These are phyloP conservation scores for Agastache rugosa DNA, from an alignment of 257 asterid genomes.

Conservation along the genomic window DNA sequence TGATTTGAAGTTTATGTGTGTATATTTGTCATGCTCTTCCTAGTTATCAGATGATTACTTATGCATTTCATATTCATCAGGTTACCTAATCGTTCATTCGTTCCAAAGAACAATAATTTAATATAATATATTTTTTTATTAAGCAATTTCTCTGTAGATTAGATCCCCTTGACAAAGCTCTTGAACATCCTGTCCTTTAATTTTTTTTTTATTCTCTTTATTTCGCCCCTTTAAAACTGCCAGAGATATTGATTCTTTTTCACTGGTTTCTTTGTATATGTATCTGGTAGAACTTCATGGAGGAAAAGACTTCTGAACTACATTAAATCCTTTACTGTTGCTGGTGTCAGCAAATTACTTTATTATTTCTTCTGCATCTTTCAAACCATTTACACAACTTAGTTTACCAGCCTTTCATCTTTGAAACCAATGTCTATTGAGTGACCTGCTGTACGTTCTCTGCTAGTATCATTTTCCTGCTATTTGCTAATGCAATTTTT, in stretches of 20 bases:
- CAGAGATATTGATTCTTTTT: neutral
- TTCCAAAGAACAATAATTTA: neutral
- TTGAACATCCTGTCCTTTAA: neutral
- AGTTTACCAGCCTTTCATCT: neutral
- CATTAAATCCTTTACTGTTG: too few relatives aligned
- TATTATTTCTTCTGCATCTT: too few relatives aligned
- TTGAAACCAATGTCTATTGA: neutral
- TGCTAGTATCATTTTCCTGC: neutral
- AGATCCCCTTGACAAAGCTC: too few relatives aligned
- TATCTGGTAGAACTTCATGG: constrained; percentile 15
- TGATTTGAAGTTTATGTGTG: constrained; percentile 3
- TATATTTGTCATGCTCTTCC: neutral
- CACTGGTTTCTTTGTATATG: neutral
- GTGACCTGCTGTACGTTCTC: constrained; percentile 19
- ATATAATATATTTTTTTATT: too few relatives aligned
- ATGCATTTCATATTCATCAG: neutral
- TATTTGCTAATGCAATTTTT: neutral
- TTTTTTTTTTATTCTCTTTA: neutral
- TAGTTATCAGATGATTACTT: neutral
- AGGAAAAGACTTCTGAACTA: neutral
- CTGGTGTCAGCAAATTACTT: too few relatives aligned
- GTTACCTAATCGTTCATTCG: neutral
- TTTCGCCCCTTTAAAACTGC: neutral
- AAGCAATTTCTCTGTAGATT: neutral
- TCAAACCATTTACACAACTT: neutral